Evolutionary conservation across 1,139 yeast genomes (phyloP), one percentile per base, ranked within the genome.

Genomic region (Meyerozyma elateridarum): DNA sequence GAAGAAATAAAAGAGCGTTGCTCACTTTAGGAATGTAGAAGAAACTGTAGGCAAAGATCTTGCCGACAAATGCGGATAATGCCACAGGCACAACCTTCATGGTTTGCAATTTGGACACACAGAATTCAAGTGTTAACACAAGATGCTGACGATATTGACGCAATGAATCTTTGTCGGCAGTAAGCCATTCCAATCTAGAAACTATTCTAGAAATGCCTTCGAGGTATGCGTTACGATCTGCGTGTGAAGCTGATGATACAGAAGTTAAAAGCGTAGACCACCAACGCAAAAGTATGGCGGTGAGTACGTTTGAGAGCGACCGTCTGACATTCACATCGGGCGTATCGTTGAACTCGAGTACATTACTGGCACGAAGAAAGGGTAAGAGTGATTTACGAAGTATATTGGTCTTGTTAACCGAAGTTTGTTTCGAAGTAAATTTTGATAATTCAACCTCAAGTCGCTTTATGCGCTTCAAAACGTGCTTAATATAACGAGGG

Each of bases 61-160:
- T 85, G 8, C 95, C 95, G n/a, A 80, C 66, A 48, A 85, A 84
- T 2, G 93, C 93, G 16, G 79, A 70, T 12, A 78, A 55, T 4
- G 83, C 64, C 7, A 79, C 55, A 1, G 89, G 70, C 6, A 80
- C 59, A 6, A 66, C 66, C 49, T 81, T 81, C 31, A 73, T 47
- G 28, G 70, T 61, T 11, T 80, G 61, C 44, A 67, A 51, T 36
- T 73, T 69, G 29, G 61, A 57, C 14, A 82, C 64, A 32, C 79
- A 69, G 44, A 67, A 73, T 29, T 70, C 76, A 36, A 83, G 57
- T 0, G 95, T 83, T 21, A 64, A 60, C 4, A 64, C 53, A 25
- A 85, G 57, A 17, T 67, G 41, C 14, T 44, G 39, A 33, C 59
- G 49, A 47, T 59, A 70, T 27, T 54, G 51, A 6, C 29, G 41